Base-by-base conservation (phyloP, 2,329 filamentous ascomycete genomes). In the Ascochyta clinopodiicola region DNA sequence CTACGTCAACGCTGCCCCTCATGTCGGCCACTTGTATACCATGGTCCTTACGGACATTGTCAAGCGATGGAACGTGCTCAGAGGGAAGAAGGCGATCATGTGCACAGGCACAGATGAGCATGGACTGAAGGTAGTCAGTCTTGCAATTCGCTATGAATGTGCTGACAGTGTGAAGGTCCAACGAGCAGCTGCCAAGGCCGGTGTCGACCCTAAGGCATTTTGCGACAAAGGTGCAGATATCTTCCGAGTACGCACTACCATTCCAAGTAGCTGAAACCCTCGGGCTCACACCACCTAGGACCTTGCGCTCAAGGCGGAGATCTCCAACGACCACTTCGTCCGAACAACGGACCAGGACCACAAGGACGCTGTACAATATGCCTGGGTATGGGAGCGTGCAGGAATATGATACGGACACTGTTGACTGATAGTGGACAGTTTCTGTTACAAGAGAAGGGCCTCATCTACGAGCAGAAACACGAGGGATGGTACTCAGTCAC, bases 1-100 rank as follows among this genome's bases (percentile, higher is more conserved):
- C 81, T 99, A 99, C 77, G 95, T 99, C 79, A 99, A 99, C 84
- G 91, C 93, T 51, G 92, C 91, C 40, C 95, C 95, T 45, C 95
- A 99, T 79, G 86, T 98, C 60, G 95, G 95, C 39, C 95, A 99
- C 77, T 82, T 99, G 57, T 98, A 96, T 75, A 91, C 90, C 37
- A 93, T 98, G 86, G 83, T 98, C 67, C 84, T 99, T 39, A 84
- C 91, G 61, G 95, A 99, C 76, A 88, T 96, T 48, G 79, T 96
- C 64, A 99, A 98, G 77, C 85, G 95, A 78, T 99, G 92, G 92
- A 86, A 96, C 72, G 80, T 86, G 29, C 82, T 99, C 46, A 86
- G 88, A 57, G 91, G 91, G 34, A 79, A 86, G 27, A 78, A 82
- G 43, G 89, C 93, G 3, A 82, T 91, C 60, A 80, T 99, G 13